Conservation (phyloP, 1,284 basidiomycete species). For the Limonomyces culmigenus region DNA sequence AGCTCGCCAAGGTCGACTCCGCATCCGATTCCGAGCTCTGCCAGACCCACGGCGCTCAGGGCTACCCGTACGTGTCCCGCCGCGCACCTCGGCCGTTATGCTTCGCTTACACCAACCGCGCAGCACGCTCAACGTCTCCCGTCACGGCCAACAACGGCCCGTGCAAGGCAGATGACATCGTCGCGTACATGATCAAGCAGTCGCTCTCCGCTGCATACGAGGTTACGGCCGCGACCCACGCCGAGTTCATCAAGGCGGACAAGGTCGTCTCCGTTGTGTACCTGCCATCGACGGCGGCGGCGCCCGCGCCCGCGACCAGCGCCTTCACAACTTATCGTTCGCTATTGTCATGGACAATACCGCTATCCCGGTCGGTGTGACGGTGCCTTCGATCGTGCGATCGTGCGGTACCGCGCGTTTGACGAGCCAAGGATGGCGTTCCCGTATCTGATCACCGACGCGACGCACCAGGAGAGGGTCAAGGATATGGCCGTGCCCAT, state of each 20-base stretch:
- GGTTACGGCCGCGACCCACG: conserved; percentile 60
- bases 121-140: conserved; percentile 84
- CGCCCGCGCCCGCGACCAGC: conserved; percentile 59
- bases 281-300: conserved; percentile 49
- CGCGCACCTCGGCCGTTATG: neutral
- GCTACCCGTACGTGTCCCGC: conserved; percentile 68
- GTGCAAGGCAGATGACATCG: conserved; percentile 90
- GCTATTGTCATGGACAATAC: conserved; percentile 66
- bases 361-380: conserved; percentile 52
- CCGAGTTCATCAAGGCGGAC: conserved; percentile 82
- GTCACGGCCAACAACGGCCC: conserved; percentile 81
- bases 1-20: conserved; percentile 93
- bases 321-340: conserved; percentile 78
- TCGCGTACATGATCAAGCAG: conserved; percentile 97
- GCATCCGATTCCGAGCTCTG: conserved; percentile 82
- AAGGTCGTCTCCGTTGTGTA: conserved; percentile 86
- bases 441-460: conserved; percentile 44
- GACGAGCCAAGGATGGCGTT: conserved; percentile 74
- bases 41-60: conserved; percentile 69
- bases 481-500: conserved; percentile 76
- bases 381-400: conserved; percentile 62
- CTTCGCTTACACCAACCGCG: neutral
- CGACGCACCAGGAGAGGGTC: conserved; percentile 45
- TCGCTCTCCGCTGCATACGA: conserved; percentile 86
- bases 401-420: conserved; percentile 88